Conservation (phyloP, 371 early-diverging fungal species). For the Actinomortierella ambigua region DNA sequence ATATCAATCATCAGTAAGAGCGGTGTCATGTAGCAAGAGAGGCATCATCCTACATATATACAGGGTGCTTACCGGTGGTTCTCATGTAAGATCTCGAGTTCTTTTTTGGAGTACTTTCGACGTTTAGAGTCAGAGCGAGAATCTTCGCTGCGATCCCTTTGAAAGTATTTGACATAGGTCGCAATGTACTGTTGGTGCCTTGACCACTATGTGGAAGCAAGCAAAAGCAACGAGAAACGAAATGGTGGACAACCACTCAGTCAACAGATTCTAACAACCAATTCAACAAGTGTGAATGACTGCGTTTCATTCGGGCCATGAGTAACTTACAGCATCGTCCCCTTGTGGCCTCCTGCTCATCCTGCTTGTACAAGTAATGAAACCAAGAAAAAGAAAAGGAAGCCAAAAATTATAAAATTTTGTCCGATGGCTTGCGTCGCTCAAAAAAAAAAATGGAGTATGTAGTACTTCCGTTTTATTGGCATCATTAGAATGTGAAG, state of each 20-base stretch:
- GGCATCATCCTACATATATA: not conserved
- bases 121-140: not conserved
- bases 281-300: too few species aligned
- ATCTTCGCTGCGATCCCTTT: not conserved
- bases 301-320: not conserved
- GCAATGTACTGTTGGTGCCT: slow-evolving; percentile 23
- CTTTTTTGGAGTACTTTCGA: slow-evolving; percentile 43
- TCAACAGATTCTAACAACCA: too few species aligned
- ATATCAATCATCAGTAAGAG: too few species aligned
- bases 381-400: not conserved
- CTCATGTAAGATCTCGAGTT: slow-evolving; percentile 62
- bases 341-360: slow-evolving; percentile 7
- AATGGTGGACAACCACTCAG: too few species aligned
- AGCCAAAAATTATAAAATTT: not conserved
- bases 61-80: slow-evolving; percentile 57
- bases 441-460: not conserved
- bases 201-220: slow-evolving; percentile 12
- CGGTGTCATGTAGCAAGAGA: too few species aligned
- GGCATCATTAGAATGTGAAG: too few species aligned
- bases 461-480: not conserved
- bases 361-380: not conserved
- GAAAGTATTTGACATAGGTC: slow-evolving; percentile 23
- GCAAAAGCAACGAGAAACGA: slow-evolving; percentile 1
- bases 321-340: slow-evolving; percentile 22
- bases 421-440: not conserved